Conservation (phyloP, 1,284 basidiomycete genomes). For the Mixia osmundae region DNA sequence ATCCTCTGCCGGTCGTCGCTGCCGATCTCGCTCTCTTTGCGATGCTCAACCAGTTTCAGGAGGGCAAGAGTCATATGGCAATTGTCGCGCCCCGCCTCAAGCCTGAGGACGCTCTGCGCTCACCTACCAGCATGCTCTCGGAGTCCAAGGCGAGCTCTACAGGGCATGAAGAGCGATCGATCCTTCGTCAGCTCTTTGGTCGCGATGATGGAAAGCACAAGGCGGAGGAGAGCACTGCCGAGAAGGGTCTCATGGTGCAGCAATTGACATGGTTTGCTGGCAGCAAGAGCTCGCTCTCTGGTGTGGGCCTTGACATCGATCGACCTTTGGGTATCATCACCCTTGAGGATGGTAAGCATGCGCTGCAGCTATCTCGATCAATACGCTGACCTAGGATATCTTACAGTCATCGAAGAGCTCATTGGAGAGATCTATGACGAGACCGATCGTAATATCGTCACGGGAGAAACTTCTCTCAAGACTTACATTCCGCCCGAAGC, state of each 20-base stretch:
- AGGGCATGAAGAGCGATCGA: constrained; percentile 23
- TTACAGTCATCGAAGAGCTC: constrained; percentile 31
- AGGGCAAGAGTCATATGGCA: constrained; percentile 75
- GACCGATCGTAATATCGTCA: constrained; percentile 9
- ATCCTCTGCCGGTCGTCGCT: constrained; percentile 63
- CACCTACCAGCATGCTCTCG: too few species aligned
- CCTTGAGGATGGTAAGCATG: constrained; percentile 48
- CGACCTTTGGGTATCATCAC: constrained; percentile 70
- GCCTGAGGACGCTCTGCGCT: constrained; percentile 18
- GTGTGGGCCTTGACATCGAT: constrained; percentile 13
- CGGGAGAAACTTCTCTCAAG: constrained; percentile 1
- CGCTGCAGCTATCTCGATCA: constrained; percentile 1
- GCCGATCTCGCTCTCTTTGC: constrained; percentile 64
- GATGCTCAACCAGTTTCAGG: constrained; percentile 73
- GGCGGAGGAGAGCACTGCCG: constrained; percentile 10
- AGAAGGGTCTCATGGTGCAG: constrained; percentile 16
- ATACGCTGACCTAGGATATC: constrained; percentile 4
- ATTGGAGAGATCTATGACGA: constrained; percentile 80
- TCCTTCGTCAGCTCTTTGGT: constrained; percentile 33
- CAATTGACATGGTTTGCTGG: too few species aligned
- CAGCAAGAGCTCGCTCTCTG: constrained; percentile 22
- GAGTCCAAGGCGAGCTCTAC: constrained; percentile 29
- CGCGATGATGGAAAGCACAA: constrained; percentile 26
- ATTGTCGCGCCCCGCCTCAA: constrained; percentile 40
- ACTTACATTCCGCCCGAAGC: constrained; percentile 7